These are phyloP conservation scores for Calonectria pseudoturangicola DNA, from an alignment of 2,329 filamentous ascomycete genomes.

Conservation along the genomic window DNA sequence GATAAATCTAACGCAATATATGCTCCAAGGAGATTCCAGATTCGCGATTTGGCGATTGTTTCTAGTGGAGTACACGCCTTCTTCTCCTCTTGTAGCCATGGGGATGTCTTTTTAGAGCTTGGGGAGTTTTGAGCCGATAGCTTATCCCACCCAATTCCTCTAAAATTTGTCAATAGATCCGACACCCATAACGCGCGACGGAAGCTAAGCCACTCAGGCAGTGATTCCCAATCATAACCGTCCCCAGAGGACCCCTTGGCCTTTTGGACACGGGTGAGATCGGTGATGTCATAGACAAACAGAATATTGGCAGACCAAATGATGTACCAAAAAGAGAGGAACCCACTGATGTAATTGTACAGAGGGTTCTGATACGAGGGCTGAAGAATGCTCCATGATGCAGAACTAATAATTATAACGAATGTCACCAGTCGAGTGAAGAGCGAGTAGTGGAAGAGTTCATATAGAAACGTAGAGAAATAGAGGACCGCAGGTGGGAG, in stretches of 20 bases:
- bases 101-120: neutral
- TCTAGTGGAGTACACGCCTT: neutral
- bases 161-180: constrained; percentile 9
- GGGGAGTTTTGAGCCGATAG: neutral
- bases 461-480: neutral
- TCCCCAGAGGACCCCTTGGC: neutral
- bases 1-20: neutral
- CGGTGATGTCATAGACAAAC: neutral
- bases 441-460: neutral
- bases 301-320: constrained; percentile 6
- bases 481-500: neutral
- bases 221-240: neutral
- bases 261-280: neutral
- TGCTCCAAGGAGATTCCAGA: neutral
- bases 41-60: neutral
- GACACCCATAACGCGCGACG: neutral
- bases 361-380: neutral
- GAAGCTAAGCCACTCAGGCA: neutral
- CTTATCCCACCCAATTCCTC: neutral
- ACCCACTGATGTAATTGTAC: neutral
- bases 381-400: neutral
- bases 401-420: neutral
- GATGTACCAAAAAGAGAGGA: constrained; percentile 1
- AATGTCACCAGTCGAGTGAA: neutral
- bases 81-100: neutral